Conservation (phyloP, 1,139 yeast genomes). For the Diutina scorzettiae region DNA sequence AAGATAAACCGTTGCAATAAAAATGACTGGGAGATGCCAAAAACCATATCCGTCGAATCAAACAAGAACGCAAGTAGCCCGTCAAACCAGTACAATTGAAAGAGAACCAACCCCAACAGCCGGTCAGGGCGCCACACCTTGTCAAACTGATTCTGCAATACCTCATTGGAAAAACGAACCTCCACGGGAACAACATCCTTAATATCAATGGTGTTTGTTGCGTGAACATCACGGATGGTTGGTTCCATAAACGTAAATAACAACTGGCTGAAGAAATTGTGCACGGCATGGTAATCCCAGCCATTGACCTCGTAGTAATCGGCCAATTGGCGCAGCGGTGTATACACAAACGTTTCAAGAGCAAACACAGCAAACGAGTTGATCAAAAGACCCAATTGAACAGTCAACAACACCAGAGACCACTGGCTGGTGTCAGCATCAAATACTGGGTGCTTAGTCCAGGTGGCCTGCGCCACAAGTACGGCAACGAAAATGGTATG, state of each 20-base stretch:
- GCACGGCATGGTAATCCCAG: constrained; percentile 18
- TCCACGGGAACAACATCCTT: constrained; percentile 11
- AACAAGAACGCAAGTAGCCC: constrained; percentile 29
- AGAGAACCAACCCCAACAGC: background rate
- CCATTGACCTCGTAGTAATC: constrained; percentile 25
- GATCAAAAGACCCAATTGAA: constrained; percentile 10
- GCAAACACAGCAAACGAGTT: constrained; percentile 24
- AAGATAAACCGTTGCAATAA: constrained; percentile 36
- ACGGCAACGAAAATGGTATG: constrained; percentile 14
- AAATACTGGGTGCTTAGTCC: constrained; percentile 17
- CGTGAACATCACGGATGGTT: constrained; percentile 14
- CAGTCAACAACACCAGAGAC: constrained; percentile 13
- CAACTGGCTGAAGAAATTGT: constrained; percentile 16
- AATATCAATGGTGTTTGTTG: constrained; percentile 13
- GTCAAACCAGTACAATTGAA: background rate
- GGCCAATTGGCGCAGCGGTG: constrained; percentile 33
- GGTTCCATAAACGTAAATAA: constrained; percentile 16
- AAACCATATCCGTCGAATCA: constrained; percentile 32
- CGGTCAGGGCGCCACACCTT: background rate
- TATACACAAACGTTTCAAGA: constrained; percentile 26
- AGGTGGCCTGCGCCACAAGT: constrained; percentile 20
- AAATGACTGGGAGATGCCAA: constrained; percentile 47
- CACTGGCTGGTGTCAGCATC: constrained; percentile 8
- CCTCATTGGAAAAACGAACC: background rate
- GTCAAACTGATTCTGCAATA: constrained; percentile 1